phyloP scores from a whole-genome alignment of 345 rosid species.

The Eucalyptus curtisii region DNA sequence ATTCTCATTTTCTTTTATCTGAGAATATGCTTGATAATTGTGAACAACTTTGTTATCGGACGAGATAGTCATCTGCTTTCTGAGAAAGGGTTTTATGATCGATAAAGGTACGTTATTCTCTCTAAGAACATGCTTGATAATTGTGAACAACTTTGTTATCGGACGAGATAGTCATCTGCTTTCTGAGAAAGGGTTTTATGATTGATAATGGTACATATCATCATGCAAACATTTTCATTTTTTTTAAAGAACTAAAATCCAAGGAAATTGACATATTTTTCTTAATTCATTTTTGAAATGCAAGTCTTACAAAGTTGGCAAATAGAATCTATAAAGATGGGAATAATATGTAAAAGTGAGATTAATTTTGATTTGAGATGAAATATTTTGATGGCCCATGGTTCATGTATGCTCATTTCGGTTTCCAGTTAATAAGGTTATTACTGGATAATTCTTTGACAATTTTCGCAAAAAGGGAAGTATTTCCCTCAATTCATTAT shows the following conservation, averaged over 20 bases:
- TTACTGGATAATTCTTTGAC: background rate
- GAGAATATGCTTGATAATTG: background rate
- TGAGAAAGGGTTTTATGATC: background rate
- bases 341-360: background rate
- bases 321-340: background rate
- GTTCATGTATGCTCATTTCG: background rate
- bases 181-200: background rate
- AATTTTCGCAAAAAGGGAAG: background rate
- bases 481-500: background rate
- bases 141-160: background rate
- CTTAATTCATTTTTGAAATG: background rate
- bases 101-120: background rate
- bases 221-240: background rate
- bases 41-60: background rate
- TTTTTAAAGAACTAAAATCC: background rate
- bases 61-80: background rate
- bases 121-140: background rate
- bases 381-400: background rate
- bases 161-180: background rate
- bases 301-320: background rate
- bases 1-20: background rate
- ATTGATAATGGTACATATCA: background rate
- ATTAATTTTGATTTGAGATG: background rate
- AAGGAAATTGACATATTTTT: background rate
- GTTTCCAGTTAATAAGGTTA: background rate